Percentiles rank a stretch among this genome's conserved stretches.
Evolutionary conservation across 192 early-diverging fungal genomes (phyloP).

Genomic region (Glomus cerebriforme): DNA sequence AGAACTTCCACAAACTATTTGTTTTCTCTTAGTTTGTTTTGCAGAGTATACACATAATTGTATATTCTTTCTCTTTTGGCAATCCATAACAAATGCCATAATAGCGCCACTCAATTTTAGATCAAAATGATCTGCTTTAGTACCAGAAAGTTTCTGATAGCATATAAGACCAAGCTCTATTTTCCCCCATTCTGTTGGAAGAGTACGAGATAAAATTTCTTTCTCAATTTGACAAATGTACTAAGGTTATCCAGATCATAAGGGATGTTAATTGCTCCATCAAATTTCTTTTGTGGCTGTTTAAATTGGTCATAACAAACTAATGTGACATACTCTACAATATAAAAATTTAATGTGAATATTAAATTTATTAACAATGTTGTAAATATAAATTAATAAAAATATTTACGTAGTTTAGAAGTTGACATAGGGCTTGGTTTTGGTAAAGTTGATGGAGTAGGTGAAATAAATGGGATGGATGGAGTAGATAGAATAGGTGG

Average conservation of each 20-base stretch:
- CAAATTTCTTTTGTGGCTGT: not conserved
- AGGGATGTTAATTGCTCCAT: not conserved
- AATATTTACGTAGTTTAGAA: too few relatives aligned
- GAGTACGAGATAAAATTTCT: not conserved
- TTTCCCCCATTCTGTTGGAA: not conserved
- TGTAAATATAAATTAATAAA: too few relatives aligned
- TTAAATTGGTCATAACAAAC: not conserved
- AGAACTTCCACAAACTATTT: not conserved
- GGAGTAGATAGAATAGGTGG: not conserved
- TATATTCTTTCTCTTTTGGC: not conserved
- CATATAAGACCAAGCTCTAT: not conserved
- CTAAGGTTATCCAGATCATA: not conserved
- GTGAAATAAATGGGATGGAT: not conserved
- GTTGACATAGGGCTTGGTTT: too few relatives aligned
- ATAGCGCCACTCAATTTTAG: not conserved
- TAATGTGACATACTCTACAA: not conserved
- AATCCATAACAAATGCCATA: not conserved
- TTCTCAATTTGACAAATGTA: not conserved
- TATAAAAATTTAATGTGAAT: too few relatives aligned
- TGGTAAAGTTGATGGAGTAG: too few relatives aligned
- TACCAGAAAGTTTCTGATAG: not conserved
- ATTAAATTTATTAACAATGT: too few relatives aligned
- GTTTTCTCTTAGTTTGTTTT: not conserved
- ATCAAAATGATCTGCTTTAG: not conserved
- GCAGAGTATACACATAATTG: not conserved